Evolutionary conservation across 371 early-diverging fungal genomes (phyloP), one percentile per base, ranked within the genome.

Genomic region (Mortierella sp.): DNA sequence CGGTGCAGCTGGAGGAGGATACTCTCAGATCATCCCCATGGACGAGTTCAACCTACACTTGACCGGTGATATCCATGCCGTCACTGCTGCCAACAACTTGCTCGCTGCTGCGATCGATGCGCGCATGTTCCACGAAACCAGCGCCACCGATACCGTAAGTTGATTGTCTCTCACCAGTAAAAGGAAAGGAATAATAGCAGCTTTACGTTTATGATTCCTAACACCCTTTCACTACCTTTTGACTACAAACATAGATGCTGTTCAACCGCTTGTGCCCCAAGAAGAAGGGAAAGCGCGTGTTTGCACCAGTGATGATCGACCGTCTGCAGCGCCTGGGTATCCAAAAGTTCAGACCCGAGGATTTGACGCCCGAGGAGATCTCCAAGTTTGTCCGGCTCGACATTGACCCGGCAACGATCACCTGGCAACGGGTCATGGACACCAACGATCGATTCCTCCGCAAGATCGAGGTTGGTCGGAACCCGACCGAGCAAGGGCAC

Each of bases 1-100:
- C 67, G 99, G 99, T 50, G 99, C 99, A 48, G 99, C 99, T 29
- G 99, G 99, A 66, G 98, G 99, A 64, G 98, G 99, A 31, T 98
- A 98, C 86, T 94, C 98, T 24, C 98, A 98, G 86, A 96, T 99
- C 61, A 97, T 98, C 73, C 99, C 99, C n/a, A 99, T 99, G 99
- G 97, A 98, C 76, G 97, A 97, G 79, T 98, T 99, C 92, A 99
- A 99, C 86, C 87, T 99, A 73, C 99, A 99, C 74, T 88, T 99
- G 88, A 99, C 99, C 1, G 99, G 99, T 47, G 99, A 99, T 89
- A 96, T 98, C 79, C 99, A 99, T 79, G 99, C 99, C 41, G 95
- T 98, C 72, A 93, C 96, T 7, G 99, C 99, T 19, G 97, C 99
- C 52, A 98, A 97, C 91, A 98, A 98, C 89, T 87, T 98, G 73